Evolutionary conservation across 805 yeast genomes (phyloP).

Genomic region (Blastobotrys attinorum): DNA sequence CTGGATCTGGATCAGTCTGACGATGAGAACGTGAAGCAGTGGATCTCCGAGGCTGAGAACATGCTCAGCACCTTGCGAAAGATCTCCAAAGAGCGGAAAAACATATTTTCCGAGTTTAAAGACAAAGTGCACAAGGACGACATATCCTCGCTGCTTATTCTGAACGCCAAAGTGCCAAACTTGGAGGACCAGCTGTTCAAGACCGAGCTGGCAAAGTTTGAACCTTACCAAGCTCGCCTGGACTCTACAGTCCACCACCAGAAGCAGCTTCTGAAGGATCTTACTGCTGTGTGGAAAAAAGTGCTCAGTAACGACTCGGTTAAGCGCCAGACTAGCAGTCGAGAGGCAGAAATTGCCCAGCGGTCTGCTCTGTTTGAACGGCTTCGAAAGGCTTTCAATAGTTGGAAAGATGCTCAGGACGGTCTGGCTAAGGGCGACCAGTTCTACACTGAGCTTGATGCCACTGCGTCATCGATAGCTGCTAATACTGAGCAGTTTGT

Average conservation of each 20-base stretch:
- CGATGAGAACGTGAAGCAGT: constrained; percentile 27
- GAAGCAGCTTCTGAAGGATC: constrained; percentile 40
- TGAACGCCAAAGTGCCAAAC: constrained; percentile 51
- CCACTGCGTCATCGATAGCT: constrained; percentile 10
- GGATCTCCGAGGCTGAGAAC: constrained; percentile 47
- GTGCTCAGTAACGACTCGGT: constrained; percentile 38
- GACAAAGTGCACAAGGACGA: constrained; percentile 71
- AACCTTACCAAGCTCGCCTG: constrained; percentile 56
- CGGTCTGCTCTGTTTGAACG: constrained; percentile 33
- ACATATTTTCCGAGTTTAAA: constrained; percentile 58
- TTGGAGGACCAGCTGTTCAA: constrained; percentile 54
- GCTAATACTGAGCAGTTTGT: constrained; percentile 15
- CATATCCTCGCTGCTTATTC: constrained; percentile 64
- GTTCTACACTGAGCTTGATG: constrained; percentile 48
- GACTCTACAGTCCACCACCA: constrained; percentile 65
- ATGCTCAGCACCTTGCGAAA: constrained; percentile 52
- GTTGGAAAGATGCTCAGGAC: constrained; percentile 49
- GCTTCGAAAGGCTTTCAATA: constrained; percentile 42
- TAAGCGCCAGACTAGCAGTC: constrained; percentile 34
- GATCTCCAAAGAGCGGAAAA: constrained; percentile 54
- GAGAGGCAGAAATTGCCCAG: constrained; percentile 28
- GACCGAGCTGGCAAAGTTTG: constrained; percentile 69
- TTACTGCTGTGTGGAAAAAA: constrained; percentile 40
- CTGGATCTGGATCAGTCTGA: constrained; percentile 59
- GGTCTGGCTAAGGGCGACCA: constrained; percentile 56